Evolutionary conservation across 2,329 filamentous ascomycete genomes (phyloP), one percentile per base, ranked within the genome.

Genomic region (Aspergillus amoenus): DNA sequence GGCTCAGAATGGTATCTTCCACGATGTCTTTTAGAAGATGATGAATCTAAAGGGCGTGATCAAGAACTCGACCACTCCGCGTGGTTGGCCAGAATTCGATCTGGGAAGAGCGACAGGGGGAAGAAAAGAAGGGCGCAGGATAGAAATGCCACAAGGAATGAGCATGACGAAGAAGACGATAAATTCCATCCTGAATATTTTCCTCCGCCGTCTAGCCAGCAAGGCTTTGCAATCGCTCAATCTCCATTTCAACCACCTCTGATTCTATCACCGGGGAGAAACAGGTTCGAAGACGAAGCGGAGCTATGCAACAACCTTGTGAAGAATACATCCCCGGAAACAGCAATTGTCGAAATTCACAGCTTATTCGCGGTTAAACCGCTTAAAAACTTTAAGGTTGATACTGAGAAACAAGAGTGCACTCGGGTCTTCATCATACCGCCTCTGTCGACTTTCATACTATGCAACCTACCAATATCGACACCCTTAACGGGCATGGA

Each of bases 361-460:
- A 24, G 11, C 22, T 6, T 65, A 70, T 67, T 51, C 57, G 15
- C 15, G 15, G 11, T 32, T 8, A 45, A 32, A 24, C 17, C 24
- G 45, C 12, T 18, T 22, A 37, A 7, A 13, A 9, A 17, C 5
- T 30, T 21, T 15, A 27, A 13, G 8, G 6, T 9, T 17, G 22
- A n/a, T 59, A 50, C 63, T 61, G 44, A 69, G 66, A 39, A 66
- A 59, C 58, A 73, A 6, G 11, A 49, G 6, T 41, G 46, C 47
- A 15, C 42, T 22, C 67, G 52, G 47, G 70, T 45, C 60, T 69
- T 80, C 62, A 70, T 66, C 4, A 68, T 86, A 13, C 84, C 85
- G 17, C 76, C 82, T 4, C 57, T 64, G 5, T 78, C 82, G 12
- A 75, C 71, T 0, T 82, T 83, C 62, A 68, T 81, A 32, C 71